A percentile compares a stretch with the other conserved stretches of the same genome.
These are phyloP conservation scores for Neurospora tetraspora DNA, from an alignment of 495 filamentous ascomycete genomes.

Conservation along the genomic window DNA sequence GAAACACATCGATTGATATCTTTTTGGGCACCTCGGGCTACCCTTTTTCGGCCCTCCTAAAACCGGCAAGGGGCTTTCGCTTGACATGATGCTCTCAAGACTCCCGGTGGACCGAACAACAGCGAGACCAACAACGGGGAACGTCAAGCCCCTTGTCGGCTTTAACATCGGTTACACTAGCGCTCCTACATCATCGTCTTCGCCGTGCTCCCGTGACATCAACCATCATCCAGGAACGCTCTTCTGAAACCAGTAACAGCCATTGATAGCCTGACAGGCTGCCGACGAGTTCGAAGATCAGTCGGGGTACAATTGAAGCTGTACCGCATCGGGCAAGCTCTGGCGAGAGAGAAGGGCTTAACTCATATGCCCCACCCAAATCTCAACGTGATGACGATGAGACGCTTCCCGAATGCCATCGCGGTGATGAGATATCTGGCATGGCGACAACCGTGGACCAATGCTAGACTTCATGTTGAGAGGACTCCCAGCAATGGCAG, in stretches of 20 bases:
- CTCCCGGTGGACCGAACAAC: background rate
- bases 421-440: background rate
- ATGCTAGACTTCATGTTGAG: background rate
- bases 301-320: background rate
- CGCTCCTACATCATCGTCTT: background rate
- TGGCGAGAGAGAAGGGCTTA: background rate
- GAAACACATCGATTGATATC: background rate
- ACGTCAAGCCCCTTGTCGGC: background rate
- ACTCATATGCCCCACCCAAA: background rate
- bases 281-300: background rate
- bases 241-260: background rate
- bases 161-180: background rate
- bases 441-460: background rate
- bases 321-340: background rate
- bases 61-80: background rate
- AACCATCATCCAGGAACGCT: background rate
- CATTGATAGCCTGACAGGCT: background rate
- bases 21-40: background rate
- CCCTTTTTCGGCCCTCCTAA: background rate
- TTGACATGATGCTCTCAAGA: background rate
- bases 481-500: background rate
- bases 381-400: background rate
- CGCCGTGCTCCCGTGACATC: background rate
- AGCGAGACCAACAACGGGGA: background rate
- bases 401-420: background rate